Evolutionary conservation across 768 basidiomycete genomes (phyloP), one percentile per base, ranked within the genome.

Genomic region (Lactarius tabidus): DNA sequence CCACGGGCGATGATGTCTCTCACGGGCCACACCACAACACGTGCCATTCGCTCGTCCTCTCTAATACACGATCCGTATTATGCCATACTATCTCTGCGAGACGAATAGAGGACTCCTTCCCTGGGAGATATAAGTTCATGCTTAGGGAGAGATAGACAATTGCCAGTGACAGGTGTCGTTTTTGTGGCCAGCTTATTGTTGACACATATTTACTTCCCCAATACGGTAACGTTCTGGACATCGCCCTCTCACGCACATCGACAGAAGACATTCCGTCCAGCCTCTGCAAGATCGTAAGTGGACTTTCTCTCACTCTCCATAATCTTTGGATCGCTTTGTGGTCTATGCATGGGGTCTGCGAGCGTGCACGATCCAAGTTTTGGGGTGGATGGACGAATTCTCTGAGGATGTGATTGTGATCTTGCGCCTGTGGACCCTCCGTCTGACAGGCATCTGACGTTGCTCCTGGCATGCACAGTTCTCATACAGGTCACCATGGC

Each of bases 241-340:
- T 65, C 48, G 26, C 33, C 29, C 23, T 51, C 48, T 14, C 48
- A 26, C 48, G 48, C 45, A 41, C 28, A 57, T 60, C 65, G 20
- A 51, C 59, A 29, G 61, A 28, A 58, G 62, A 59, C 35, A 79
- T 74, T 74, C 81, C 79, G 80, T 80, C 81, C 81, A 77, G 64
- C 66, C 76, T 77, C 75, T 74, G 59, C 75, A 82, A 79, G 76
- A 71, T 73, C 26, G 87, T 87, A 75, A 85, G 86, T 84, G 77
- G 69, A 57, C 63, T 20, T 53, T 64, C 70, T 61, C 35, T 64
- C 68, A 20, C 39, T 26, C 26, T 15, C 8, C 33, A 33, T 51
- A 51, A 28, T 51, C 26, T 26, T 14, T 26, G 48, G 48, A 51
- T 51, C 12, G 26, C 48, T 10, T 51, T 23, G 26, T 26, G 12